These are phyloP conservation scores for Sporothrix luriei DNA, from an alignment of 2,329 filamentous ascomycete genomes.

Conservation along the genomic window DNA sequence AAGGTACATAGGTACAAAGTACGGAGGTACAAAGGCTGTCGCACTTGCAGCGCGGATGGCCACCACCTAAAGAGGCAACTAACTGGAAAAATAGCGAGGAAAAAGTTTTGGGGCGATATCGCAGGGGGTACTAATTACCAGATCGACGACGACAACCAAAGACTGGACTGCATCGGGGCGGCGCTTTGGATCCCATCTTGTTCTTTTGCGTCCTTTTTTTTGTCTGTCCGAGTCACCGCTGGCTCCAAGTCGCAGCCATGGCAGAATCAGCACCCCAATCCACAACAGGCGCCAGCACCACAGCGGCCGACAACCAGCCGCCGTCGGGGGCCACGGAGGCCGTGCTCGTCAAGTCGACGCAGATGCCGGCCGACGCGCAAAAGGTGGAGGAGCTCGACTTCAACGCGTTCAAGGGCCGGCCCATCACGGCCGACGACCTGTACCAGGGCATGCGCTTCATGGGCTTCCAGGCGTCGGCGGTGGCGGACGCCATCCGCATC, in stretches of 20 bases:
- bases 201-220: background rate
- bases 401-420: conserved; percentile 71
- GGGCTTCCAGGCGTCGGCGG: conserved; percentile 72
- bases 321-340: conserved; percentile 71
- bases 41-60: background rate
- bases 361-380: conserved; percentile 75
- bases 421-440: conserved; percentile 84
- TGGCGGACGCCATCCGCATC: conserved; percentile 84
- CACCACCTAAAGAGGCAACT: background rate
- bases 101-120: conserved; percentile 6
- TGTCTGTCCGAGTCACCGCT: background rate
- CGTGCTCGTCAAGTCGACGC: conserved; percentile 80
- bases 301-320: conserved; percentile 45
- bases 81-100: conserved; percentile 9
- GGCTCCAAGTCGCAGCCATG: background rate
- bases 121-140: background rate
- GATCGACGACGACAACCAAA: background rate
- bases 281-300: background rate
- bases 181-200: background rate
- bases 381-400: conserved; percentile 92
- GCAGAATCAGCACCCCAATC: background rate
- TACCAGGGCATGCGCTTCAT: conserved; percentile 80
- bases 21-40: background rate
- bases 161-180: background rate
- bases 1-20: conserved; percentile 6